Base-by-base conservation (phyloP, 805 yeast genomes). In the Lipomyces kockii region DNA sequence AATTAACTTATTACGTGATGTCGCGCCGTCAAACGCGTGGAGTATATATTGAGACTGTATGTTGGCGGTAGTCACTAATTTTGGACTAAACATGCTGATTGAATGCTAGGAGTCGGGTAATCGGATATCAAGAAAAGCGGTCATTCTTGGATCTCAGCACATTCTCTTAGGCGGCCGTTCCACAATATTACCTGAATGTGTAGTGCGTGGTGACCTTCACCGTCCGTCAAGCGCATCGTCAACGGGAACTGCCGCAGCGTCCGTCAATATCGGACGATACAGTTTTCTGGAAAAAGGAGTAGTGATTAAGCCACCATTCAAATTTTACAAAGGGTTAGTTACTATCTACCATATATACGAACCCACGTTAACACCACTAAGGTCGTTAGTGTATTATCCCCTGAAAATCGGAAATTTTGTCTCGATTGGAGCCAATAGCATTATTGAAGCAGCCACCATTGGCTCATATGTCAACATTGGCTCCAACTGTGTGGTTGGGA, bases 401-500 rank as follows among this genome's bases (percentile, higher is more conserved):
- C 62, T 78, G 46, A 72, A 76, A 51, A 74, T 81, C 17, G 83
- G 83, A 27, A 74, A 74, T 55, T 75, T 68, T 59, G 83, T 81
- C 14, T 71, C 70, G 29, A 71, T 81, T 9, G 83, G 82, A 27
- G 61, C 60, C n/a, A 61, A 69, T 51, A 63, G 77, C 2, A 57
- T 52, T 6, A 60, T 80, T 17, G 72, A 77, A 60, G 82, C 83
- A 6, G 81, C 81, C 3, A 62, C 75, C n/a, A 74, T 81, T 8
- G 83, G 83, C 3, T 76, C 79, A 3, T 69, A 72, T 34, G 82
- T 80, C 2, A 49, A 68, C 14, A 78, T 81, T 11, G 83, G 83
- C 27, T 62, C 62, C 27, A 71, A 76, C 60, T 75, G 80, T 66
- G 61, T 63, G 22, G 69, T 81, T 22, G 74, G 82, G 51, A 64